Evolutionary conservation across 1,284 basidiomycete species (phyloP).

Genomic region (Agroathelia rolfsii): DNA sequence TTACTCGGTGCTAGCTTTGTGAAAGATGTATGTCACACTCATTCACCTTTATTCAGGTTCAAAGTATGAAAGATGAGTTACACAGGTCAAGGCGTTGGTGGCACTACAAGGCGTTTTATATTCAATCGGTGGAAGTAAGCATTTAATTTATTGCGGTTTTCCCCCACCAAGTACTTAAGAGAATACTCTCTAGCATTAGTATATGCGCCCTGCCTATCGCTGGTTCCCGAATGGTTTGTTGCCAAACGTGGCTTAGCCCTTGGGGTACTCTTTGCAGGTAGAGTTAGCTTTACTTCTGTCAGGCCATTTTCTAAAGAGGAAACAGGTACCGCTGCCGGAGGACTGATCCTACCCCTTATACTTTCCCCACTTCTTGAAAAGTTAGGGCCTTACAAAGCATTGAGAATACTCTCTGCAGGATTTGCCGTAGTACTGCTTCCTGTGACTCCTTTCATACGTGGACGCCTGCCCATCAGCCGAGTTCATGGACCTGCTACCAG

Average conservation of each 20-base stretch:
- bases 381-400: constrained; percentile 18
- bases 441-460: constrained; percentile 22
- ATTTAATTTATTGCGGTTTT: neutral
- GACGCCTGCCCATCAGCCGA: constrained; percentile 22
- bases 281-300: neutral
- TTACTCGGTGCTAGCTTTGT: constrained; percentile 27
- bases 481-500: constrained; percentile 15
- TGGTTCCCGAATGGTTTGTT: constrained; percentile 35
- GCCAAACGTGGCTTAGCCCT: constrained; percentile 28
- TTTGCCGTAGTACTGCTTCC: constrained; percentile 16
- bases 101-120: constrained; percentile 29
- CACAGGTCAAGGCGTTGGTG: constrained; percentile 23
- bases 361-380: constrained; percentile 20
- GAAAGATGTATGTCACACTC: constrained; percentile 15
- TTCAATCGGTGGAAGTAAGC: constrained; percentile 26
- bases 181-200: constrained; percentile 19
- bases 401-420: constrained; percentile 21
- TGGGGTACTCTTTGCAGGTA: constrained; percentile 31
- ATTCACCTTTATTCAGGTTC: neutral
- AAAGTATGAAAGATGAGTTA: constrained; percentile 5
- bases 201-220: constrained; percentile 25
- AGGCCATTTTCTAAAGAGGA: neutral
- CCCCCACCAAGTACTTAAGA: neutral
- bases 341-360: constrained; percentile 26
- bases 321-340: constrained; percentile 24